phyloP scores from a whole-genome alignment of 2,329 filamentous ascomycete species.

The Fusarium metavorans region DNA sequence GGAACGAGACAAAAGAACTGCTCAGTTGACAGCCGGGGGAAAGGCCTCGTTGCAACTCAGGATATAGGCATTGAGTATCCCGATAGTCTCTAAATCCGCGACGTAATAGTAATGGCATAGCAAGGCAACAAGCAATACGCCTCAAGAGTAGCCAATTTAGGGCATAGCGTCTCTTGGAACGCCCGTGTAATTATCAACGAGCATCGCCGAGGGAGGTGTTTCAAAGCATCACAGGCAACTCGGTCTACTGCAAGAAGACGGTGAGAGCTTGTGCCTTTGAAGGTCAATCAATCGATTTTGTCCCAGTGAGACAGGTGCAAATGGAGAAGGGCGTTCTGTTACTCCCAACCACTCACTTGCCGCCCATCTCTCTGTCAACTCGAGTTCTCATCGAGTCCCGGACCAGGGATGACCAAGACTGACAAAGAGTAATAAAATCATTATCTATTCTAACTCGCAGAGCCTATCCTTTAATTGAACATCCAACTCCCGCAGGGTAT shows the following conservation, averaged over 20 bases:
- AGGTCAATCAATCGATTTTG: neutral
- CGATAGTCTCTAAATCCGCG: neutral
- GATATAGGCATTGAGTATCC: neutral
- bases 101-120: accelerated
- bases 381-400: neutral
- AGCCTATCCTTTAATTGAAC: neutral
- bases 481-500: neutral
- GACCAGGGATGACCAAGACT: neutral
- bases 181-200: neutral
- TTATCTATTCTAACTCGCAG: neutral
- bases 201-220: accelerated
- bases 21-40: neutral
- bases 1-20: neutral
- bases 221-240: neutral
- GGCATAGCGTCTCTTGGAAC: neutral
- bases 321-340: neutral
- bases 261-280: neutral
- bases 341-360: neutral
- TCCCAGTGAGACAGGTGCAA: neutral
- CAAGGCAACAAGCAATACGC: neutral
- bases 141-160: neutral
- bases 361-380: neutral
- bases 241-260: accelerated
- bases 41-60: neutral
- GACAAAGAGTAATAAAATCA: neutral